Percentiles rank a stretch among this genome's conserved stretches.
These are phyloP conservation scores for Nissolia schottii DNA, from an alignment of 306 rosid genomes.

Conservation along the genomic window DNA sequence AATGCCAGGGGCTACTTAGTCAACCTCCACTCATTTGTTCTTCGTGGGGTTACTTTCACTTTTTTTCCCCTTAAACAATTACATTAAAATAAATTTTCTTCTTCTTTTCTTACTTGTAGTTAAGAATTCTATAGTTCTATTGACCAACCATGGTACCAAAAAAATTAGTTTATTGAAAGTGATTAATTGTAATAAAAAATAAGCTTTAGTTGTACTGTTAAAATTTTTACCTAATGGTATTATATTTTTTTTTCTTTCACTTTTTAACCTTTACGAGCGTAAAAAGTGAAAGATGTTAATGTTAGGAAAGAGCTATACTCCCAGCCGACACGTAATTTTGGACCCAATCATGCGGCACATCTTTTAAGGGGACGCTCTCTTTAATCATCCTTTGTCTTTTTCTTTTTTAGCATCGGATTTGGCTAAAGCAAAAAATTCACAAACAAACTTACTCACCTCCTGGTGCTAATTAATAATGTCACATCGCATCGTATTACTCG, in stretches of 20 bases:
- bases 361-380: constrained; percentile 44
- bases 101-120: too few relatives aligned
- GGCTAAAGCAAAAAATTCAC: constrained; percentile 28
- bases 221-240: too few relatives aligned
- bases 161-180: too few relatives aligned
- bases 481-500: background rate
- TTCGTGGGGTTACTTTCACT: background rate
- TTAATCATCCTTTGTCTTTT: constrained; percentile 46
- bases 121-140: too few relatives aligned
- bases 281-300: constrained; percentile 22
- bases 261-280: constrained; percentile 13
- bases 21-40: background rate
- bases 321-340: constrained; percentile 21
- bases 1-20: constrained; percentile 16
- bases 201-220: too few relatives aligned
- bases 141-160: too few relatives aligned
- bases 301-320: constrained; percentile 26
- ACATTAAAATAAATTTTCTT: background rate
- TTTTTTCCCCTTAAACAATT: background rate
- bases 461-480: background rate
- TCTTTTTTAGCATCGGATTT: constrained; percentile 40
- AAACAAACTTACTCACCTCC: background rate
- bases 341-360: constrained; percentile 56
- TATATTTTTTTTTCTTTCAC: background rate
- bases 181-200: too few relatives aligned